Evolutionary conservation across 2,329 filamentous ascomycete genomes (phyloP).

Genomic region (Xylaria sp.): DNA sequence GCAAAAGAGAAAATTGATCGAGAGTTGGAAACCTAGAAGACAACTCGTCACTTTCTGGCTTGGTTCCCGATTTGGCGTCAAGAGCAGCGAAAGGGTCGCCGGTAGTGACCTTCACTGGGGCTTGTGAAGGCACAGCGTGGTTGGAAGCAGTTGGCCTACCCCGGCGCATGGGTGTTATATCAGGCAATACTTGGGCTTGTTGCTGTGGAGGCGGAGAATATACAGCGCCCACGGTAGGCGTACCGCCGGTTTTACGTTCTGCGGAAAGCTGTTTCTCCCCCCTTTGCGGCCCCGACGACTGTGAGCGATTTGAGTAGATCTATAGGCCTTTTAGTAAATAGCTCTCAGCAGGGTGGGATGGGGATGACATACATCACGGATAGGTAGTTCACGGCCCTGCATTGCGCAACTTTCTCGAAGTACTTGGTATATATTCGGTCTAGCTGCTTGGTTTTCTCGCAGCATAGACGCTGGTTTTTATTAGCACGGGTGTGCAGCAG

Average conservation of each 20-base stretch:
- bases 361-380: conserved; percentile 80
- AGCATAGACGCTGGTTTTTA: conserved; percentile 78
- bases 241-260: conserved; percentile 61
- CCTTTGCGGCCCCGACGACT: conserved; percentile 70
- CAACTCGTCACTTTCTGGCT: conserved; percentile 77
- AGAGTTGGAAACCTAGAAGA: conserved; percentile 88
- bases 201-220: conserved; percentile 80
- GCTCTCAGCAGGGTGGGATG: background rate
- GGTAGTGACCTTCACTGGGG: conserved; percentile 74
- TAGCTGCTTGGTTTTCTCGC: conserved; percentile 78
- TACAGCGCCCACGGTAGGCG: conserved; percentile 79
- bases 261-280: conserved; percentile 64
- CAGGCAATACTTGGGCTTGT: conserved; percentile 76
- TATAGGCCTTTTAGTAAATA: conserved; percentile 52
- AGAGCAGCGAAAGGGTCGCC: conserved; percentile 92
- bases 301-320: conserved; percentile 76
- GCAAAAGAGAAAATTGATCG: conserved; percentile 90
- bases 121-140: conserved; percentile 57
- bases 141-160: conserved; percentile 72
- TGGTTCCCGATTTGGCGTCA: conserved; percentile 70
- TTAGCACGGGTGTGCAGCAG: conserved; percentile 29
- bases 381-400: conserved; percentile 86
- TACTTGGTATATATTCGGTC: conserved; percentile 96
- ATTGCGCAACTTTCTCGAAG: conserved; percentile 87
- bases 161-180: conserved; percentile 93